phyloP scores from a whole-genome alignment of 495 filamentous ascomycete genomes.

The Aspergillus sclerotioniger region DNA sequence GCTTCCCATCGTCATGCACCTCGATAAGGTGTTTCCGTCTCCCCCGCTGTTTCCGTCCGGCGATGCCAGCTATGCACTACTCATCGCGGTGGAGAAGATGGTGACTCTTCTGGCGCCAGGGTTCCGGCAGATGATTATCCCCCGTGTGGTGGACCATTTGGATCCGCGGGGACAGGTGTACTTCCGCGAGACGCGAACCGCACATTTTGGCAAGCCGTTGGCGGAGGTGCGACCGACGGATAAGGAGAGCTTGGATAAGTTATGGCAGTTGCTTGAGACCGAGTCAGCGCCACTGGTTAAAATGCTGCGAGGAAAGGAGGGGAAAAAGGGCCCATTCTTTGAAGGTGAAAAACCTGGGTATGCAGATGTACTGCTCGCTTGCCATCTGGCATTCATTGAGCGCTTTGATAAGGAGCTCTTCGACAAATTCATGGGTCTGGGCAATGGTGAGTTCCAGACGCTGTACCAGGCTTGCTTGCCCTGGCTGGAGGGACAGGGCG shows the following conservation, averaged over 20 bases:
- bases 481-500: conserved; percentile 33
- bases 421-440: conserved; percentile 20
- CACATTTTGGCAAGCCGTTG: conserved; percentile 30
- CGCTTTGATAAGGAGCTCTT: conserved; percentile 22
- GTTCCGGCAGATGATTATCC: conserved; percentile 17
- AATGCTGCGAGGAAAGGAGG: conserved; percentile 29
- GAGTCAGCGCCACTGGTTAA: conserved; percentile 14
- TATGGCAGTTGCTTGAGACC: conserved; percentile 20
- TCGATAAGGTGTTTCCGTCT: conserved; percentile 32
- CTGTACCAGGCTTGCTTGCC: conserved; percentile 30
- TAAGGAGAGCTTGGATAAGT: conserved; percentile 10
- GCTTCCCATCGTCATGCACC: conserved; percentile 33
- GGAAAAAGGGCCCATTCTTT: conserved; percentile 27
- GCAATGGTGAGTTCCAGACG: conserved; percentile 23
- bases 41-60: conserved; percentile 31
- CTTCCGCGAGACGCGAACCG: conserved; percentile 27
- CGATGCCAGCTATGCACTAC: conserved; percentile 30
- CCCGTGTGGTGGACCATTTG: conserved; percentile 22
- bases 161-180: conserved; percentile 31
- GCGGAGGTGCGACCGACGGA: conserved; percentile 10
- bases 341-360: conserved; percentile 29
- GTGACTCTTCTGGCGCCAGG: background rate
- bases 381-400: conserved; percentile 23
- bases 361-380: conserved; percentile 27
- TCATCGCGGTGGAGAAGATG: conserved; percentile 16